Base-by-base conservation (phyloP, 2,329 filamentous ascomycete genomes). In the Phialophora expanda region DNA sequence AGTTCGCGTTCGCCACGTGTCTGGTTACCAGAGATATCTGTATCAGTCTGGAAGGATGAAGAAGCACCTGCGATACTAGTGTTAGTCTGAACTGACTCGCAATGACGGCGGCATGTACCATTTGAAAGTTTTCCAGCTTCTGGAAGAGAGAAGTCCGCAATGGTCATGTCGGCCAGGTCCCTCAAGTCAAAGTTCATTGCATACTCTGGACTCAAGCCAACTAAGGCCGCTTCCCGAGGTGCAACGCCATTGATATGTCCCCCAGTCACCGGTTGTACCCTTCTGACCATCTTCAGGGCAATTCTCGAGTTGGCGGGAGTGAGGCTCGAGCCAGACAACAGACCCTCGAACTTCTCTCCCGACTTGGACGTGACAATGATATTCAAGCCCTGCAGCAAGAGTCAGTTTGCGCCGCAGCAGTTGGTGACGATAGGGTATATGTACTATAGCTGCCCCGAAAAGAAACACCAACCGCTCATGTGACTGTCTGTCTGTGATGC, bases 1-100 rank as follows among this genome's bases (percentile, higher is more conserved):
- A 98, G 83, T 60, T 87, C 83, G 66, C 93, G 88, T 78, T 96
- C 92, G 65, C 86, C 87, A 56, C 87, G 84, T 54, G 84, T 80
- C 69, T 89, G 86, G 73, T 85, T 86, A 70, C 90, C 90, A 7
- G 93, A 95, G 69, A 98, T 97, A 74, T 95, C 92, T 38, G 87
- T 83, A 75, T 98, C 94, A 26, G 94, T 98, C 69, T 90, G 89
- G 80, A 98, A 97, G 26, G 83, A 85, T 64, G 85, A 79, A 50
- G 87, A 82, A 71, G 85, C 84, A 69, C 90, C 91, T 95, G 69
- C 22, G 51, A 58, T 56, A 9, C 26, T 20, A 26, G 38, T 17
- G 59, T 67, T 57, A 68, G 62, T 28, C 20, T 20, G 46, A 24
- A 20, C 3, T 9, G 8, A 26, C 22, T n/a, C 41, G 46, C 26